A percentile compares a stretch with the other conserved stretches of the same genome.
phyloP scores from a whole-genome alignment of 2,329 filamentous ascomycete species.

The Ascochyta fabae region DNA sequence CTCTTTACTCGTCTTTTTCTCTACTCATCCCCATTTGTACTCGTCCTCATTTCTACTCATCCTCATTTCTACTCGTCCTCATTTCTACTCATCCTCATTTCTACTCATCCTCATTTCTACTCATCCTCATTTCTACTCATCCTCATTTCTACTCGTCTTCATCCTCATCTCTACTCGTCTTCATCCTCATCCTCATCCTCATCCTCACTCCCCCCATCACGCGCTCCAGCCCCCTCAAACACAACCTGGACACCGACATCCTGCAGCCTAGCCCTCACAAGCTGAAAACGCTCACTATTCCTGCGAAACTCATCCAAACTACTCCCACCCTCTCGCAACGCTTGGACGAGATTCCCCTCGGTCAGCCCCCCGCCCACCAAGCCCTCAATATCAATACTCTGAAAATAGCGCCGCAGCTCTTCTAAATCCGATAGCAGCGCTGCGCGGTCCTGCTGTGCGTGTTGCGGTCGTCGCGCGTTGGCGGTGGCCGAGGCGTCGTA shows the following conservation, averaged over 20 bases:
- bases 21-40: background rate
- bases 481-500: constrained; percentile 21
- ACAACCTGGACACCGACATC: constrained; percentile 37
- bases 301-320: constrained; percentile 36
- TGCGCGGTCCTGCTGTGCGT: constrained; percentile 13
- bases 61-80: background rate
- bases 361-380: constrained; percentile 26
- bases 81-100: background rate
- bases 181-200: background rate
- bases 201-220: background rate
- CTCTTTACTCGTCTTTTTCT: background rate
- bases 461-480: constrained; percentile 1
- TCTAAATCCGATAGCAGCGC: constrained; percentile 37
- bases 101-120: background rate
- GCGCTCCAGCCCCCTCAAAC: constrained; percentile 23
- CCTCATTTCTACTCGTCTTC: background rate
- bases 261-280: constrained; percentile 25
- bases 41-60: background rate
- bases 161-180: background rate
- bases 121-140: background rate
- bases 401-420: constrained; percentile 36
- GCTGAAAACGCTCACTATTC: constrained; percentile 34
- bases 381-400: constrained; percentile 31
- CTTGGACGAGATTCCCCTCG: constrained; percentile 25
- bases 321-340: constrained; percentile 30